Base-by-base conservation (phyloP, 345 rosid genomes). In the Nasturtium officinale region DNA sequence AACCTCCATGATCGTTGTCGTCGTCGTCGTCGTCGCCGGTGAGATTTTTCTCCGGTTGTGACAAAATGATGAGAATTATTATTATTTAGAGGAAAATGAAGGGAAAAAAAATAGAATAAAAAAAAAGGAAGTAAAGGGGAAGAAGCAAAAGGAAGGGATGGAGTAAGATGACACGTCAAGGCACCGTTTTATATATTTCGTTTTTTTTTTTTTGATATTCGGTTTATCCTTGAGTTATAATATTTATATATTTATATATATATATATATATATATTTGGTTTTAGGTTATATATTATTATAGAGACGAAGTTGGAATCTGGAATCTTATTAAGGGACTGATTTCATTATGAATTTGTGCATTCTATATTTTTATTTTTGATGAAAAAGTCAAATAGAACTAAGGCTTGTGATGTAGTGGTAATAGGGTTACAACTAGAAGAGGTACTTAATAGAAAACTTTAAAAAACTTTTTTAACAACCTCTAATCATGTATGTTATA, bases 1-100 rank as follows among this genome's bases (percentile, higher is more conserved):
- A 21, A 83, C 86, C 69, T 87, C 89, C 92, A 90, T 83, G 52
- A 46, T 63, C 43, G 51, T 52, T 23, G 51, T 13, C 46, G 58
- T 18, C 38, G 56, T 61, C 70, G 79, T 76, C 32, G 67, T 13
- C 30, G 43, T 20, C 63, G 5, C 61, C 42, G 61, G 61, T 32
- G 61, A 38, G 16, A 2, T 5, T 57, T 48, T 23, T 43, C n/a
- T 5, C 67, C 65, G 58, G 29, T 57, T 32, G 69, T 62, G 64
- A 38, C 61, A 30, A 70, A 29, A 50, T 35, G 52, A 47, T 15
- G 33, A 50, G 18, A 53, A 33, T 26, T 2, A 26, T 28, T 50
- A 20, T 20, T 16, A n/a, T 37, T 46, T 16, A 53, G 56, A 1
- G 9, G 67, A 59, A 54, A 57, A 15, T 17, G 42, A 9, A 9